Percentiles rank a stretch among this genome's conserved stretches.
Evolutionary conservation across 2,329 filamentous ascomycete species (phyloP).

Genomic region (Immersiporthe knoxdaviesiana): DNA sequence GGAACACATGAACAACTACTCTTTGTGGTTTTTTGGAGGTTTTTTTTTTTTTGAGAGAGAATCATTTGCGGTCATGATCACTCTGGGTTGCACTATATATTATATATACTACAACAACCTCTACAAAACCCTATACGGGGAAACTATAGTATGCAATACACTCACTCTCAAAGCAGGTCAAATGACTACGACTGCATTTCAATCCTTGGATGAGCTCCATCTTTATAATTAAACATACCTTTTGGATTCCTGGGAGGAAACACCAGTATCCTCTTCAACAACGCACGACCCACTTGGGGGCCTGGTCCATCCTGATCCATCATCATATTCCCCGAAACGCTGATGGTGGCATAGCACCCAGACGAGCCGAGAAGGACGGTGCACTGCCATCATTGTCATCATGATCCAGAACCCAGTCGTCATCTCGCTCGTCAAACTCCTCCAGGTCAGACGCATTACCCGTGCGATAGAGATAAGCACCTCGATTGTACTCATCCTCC

Average conservation of each 20-base stretch:
- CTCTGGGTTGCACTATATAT: neutral
- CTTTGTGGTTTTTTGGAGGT: neutral
- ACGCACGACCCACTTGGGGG: neutral
- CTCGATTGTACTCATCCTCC: slow-evolving; percentile 66
- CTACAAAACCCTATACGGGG: neutral
- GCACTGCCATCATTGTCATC: slow-evolving; percentile 35
- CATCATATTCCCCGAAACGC: slow-evolving; percentile 24
- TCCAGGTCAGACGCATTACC: slow-evolving; percentile 59
- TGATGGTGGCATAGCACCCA: slow-evolving; percentile 32
- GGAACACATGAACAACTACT: neutral
- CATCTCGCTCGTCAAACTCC: slow-evolving; percentile 50
- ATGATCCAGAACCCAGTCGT: slow-evolving; percentile 38
- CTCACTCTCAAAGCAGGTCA: no score
- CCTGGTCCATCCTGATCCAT: neutral
- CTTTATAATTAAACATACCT: no score
- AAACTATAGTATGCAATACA: no score
- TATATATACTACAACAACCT: neutral
- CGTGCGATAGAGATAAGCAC: slow-evolving; percentile 59
- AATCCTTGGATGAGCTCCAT: no score
- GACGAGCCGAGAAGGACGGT: slow-evolving; percentile 26
- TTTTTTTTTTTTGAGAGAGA: no score
- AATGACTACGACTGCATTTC: no score
- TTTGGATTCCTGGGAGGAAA: no score
- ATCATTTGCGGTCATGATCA: neutral
- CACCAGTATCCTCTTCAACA: neutral